phyloP scores from a whole-genome alignment of 345 rosid species.

The Turritis glabra region DNA sequence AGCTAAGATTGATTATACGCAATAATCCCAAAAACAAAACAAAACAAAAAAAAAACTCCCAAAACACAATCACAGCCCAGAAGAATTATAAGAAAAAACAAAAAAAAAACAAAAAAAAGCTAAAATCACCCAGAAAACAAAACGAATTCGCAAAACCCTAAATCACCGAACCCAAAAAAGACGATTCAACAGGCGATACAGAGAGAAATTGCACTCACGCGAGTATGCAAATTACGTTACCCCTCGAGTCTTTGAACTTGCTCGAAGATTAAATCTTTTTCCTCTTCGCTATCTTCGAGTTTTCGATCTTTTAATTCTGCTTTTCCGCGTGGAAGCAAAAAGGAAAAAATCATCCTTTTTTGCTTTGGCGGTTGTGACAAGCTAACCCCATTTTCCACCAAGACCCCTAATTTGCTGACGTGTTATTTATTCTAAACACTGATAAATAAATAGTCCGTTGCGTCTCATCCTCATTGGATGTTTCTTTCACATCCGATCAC shows the following conservation, averaged over 20 bases:
- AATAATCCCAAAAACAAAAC: not conserved
- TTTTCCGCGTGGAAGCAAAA: constrained; percentile 30
- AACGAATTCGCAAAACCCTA: constrained; percentile 31
- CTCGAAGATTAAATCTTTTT: not conserved
- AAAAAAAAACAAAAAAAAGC: not conserved
- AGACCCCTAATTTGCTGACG: not conserved
- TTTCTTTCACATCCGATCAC: not conserved
- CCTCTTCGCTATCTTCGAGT: not conserved
- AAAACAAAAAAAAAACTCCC: not conserved
- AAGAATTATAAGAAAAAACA: not conserved
- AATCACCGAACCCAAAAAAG: constrained; percentile 16
- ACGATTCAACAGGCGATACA: not conserved
- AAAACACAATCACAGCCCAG: not conserved
- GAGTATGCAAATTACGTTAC: not conserved
- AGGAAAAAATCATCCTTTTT: constrained; percentile 10
- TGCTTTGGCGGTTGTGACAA: constrained; percentile 23
- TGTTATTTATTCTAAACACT: too few relatives aligned
- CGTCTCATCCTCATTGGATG: not conserved
- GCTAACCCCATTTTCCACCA: too few relatives aligned
- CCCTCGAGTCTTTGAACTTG: constrained; percentile 11
- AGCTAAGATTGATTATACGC: not conserved
- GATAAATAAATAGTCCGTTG: not conserved
- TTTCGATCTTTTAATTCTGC: not conserved
- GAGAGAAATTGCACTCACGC: constrained; percentile 20
- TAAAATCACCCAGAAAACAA: constrained; percentile 8